Percentiles rank a stretch among this genome's conserved stretches.
phyloP scores from a whole-genome alignment of 495 filamentous ascomycete genomes.

The Aspergillus olivimuriae region DNA sequence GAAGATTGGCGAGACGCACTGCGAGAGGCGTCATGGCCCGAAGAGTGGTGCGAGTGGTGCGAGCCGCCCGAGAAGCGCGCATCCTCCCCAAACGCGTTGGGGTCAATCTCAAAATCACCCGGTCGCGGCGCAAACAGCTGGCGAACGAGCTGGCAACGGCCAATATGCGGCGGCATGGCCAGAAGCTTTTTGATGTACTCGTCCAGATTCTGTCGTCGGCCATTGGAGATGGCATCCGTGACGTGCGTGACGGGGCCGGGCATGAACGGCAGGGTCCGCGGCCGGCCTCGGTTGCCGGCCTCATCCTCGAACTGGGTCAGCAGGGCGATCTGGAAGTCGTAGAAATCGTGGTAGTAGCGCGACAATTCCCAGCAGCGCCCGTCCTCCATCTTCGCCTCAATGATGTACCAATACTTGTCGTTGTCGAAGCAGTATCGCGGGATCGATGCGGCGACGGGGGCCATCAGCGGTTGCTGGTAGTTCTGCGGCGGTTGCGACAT shows the following conservation, averaged over 20 bases:
- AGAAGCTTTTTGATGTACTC: conserved; percentile 91
- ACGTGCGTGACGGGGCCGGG: conserved; percentile 96
- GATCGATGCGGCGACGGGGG: conserved; percentile 73
- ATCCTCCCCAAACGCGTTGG: conserved; percentile 56
- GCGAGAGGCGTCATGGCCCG: conserved; percentile 41
- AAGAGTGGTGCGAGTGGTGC: conserved; percentile 69
- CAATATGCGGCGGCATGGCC: conserved; percentile 74
- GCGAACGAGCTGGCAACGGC: conserved; percentile 73
- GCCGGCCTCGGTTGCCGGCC: conserved; percentile 71
- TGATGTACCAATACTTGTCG: conserved; percentile 98
- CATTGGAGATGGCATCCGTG: conserved; percentile 93
- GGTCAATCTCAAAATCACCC: conserved; percentile 89
- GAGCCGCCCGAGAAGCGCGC: conserved; percentile 66
- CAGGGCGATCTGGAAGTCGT: conserved; percentile 95
- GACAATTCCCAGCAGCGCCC: conserved; percentile 88
- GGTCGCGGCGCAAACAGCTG: conserved; percentile 84
- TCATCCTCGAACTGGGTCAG: conserved; percentile 91
- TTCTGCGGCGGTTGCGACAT: conserved; percentile 21
- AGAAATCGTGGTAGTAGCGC: conserved; percentile 96
- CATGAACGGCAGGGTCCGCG: conserved; percentile 93
- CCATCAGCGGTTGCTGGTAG: conserved; percentile 34
- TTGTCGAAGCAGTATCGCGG: conserved; percentile 94
- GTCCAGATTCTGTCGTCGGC: conserved; percentile 82
- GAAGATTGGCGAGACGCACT: conserved; percentile 71
- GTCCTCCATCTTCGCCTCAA: conserved; percentile 87